Evolutionary conservation across 805 yeast genomes (phyloP).

Genomic region (Spencermartinsiella europaea): DNA sequence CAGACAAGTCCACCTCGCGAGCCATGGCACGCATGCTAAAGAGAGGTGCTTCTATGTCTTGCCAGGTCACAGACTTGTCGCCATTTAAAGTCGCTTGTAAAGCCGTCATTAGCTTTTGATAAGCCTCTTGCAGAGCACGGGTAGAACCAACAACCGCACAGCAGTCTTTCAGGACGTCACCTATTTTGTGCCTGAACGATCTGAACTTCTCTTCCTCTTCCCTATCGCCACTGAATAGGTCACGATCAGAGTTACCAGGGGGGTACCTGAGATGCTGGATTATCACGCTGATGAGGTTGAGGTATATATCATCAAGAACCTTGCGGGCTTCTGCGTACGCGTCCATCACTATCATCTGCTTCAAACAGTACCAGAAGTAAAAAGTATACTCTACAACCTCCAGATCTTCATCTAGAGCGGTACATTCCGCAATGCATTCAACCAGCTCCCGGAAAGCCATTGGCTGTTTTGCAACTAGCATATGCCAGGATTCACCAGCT

Average conservation of each 20-base stretch:
- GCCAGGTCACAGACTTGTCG: conserved; percentile 54
- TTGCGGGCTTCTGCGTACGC: conserved; percentile 50
- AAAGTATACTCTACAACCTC: conserved; percentile 89
- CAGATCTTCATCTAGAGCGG: conserved; percentile 73
- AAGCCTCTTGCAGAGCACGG: conserved; percentile 66
- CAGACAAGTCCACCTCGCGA: conserved; percentile 68
- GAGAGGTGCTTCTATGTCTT: conserved; percentile 80
- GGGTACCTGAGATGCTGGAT: conserved; percentile 76
- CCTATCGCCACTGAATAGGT: conserved; percentile 57
- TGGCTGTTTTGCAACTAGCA: conserved; percentile 70
- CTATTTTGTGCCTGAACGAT: conserved; percentile 93
- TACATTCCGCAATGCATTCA: conserved; percentile 61
- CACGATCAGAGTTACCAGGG: conserved; percentile 33
- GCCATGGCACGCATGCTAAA: conserved; percentile 94
- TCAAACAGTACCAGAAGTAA: conserved; percentile 83
- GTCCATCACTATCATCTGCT: conserved; percentile 61
- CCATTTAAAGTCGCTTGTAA: conserved; percentile 33
- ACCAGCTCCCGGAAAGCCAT: conserved; percentile 66
- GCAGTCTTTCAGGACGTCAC: conserved; percentile 95
- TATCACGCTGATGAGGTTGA: conserved; percentile 54
- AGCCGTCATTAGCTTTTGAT: conserved; percentile 46
- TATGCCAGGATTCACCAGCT: conserved; percentile 96
- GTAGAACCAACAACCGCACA: conserved; percentile 83
- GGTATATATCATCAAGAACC: conserved; percentile 50
- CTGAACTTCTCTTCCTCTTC: conserved; percentile 90